Evolutionary conservation across 768 basidiomycete genomes (phyloP).

Genomic region (Coprinopsis strossmayeri): DNA sequence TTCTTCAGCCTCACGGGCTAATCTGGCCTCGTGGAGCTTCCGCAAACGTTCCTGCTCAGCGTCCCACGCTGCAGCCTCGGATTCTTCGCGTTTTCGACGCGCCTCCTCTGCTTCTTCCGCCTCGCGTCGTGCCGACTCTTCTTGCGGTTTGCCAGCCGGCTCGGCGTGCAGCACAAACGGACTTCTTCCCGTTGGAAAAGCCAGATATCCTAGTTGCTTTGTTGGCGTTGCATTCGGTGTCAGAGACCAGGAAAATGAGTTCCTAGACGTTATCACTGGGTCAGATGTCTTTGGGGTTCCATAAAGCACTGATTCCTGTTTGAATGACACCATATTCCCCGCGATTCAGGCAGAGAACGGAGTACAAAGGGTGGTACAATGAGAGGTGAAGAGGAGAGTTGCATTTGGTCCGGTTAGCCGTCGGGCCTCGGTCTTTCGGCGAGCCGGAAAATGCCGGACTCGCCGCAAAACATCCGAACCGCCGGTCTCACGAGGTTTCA

Average conservation of each 20-base stretch:
- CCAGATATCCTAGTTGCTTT: neutral
- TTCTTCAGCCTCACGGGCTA: slow-evolving; percentile 31
- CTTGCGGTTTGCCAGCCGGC: neutral
- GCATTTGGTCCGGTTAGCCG: no score
- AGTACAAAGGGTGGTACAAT: no score
- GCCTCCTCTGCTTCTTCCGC: neutral
- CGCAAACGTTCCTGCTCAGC: slow-evolving; percentile 1
- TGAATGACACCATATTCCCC: neutral
- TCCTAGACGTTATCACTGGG: neutral
- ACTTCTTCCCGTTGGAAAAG: neutral
- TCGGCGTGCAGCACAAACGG: neutral
- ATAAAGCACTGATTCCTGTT: neutral
- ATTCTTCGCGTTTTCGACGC: neutral
- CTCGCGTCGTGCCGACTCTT: neutral
- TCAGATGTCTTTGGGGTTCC: neutral
- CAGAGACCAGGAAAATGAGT: neutral
- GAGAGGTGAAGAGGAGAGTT: no score
- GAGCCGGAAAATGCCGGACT: no score
- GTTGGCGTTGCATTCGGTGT: neutral
- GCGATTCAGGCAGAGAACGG: no score
- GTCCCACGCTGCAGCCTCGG: neutral
- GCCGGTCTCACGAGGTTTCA: no score
- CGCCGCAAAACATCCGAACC: no score
- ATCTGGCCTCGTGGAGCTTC: slow-evolving; percentile 9
- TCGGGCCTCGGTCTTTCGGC: no score